Evolutionary conservation across 208 protist species (phyloP).

Genomic region (Crithidia sp.): DNA sequence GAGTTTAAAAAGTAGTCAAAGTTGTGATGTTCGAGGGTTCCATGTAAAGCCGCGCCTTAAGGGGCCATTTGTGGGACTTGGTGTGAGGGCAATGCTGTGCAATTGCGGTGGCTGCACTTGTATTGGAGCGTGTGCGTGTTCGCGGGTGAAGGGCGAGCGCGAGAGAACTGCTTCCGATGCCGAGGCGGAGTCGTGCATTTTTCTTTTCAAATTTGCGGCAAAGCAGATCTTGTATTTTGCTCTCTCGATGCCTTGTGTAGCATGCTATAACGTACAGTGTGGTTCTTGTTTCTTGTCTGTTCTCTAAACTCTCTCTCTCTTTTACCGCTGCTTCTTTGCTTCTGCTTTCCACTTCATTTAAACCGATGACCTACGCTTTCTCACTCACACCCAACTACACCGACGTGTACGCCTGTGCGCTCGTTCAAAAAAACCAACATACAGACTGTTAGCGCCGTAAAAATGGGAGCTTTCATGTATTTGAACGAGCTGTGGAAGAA

Average conservation of each 20-base stretch:
- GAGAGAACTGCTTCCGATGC: no score
- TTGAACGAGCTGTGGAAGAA: slow-evolving; percentile 99
- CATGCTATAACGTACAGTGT: no score
- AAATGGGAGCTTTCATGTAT: slow-evolving; percentile 99
- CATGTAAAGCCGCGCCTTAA: no score
- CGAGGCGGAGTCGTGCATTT: no score
- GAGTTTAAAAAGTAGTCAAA: neutral
- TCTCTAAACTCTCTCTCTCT: neutral
- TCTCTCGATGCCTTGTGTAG: no score
- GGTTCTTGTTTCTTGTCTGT: neutral
- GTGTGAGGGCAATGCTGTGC: no score
- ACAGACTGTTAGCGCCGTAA: slow-evolving; percentile 89
- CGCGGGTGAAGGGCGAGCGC: no score
- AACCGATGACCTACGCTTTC: neutral
- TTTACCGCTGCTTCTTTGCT: neutral
- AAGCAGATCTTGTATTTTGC: no score
- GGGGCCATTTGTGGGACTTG: neutral
- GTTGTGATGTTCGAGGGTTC: no score
- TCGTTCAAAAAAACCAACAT: neutral
- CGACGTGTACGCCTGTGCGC: neutral
- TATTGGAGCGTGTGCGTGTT: no score
- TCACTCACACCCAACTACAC: neutral
- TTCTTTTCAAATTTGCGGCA: no score
- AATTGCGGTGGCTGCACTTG: no score
- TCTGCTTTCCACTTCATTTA: neutral